Evolutionary conservation across 2,329 filamentous ascomycete species (phyloP).

Genomic region (Thielaviopsis populi): DNA sequence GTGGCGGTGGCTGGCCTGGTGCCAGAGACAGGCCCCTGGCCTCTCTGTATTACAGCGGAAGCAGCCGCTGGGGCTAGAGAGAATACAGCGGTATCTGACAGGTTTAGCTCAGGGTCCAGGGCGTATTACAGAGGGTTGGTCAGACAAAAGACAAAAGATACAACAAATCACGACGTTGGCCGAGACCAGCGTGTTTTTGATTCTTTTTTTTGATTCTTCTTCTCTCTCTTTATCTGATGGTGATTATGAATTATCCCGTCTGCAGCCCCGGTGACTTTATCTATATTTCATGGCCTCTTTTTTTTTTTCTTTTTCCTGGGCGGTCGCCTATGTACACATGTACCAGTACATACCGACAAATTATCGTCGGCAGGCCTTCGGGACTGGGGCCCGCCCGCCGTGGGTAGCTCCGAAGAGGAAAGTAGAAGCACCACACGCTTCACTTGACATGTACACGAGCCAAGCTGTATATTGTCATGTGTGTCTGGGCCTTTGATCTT

Average conservation of each 20-base stretch:
- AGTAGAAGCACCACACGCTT: neutral
- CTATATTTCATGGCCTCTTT: neutral
- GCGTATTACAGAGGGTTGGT: neutral
- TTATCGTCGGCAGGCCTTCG: neutral
- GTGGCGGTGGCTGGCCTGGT: neutral
- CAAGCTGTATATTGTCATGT: too few species aligned
- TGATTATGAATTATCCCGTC: neutral
- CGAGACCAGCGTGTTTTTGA: neutral
- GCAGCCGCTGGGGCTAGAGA: neutral
- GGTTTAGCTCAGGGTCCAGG: neutral
- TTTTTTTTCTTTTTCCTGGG: neutral
- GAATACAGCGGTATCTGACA: neutral
- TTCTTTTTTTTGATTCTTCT: neutral
- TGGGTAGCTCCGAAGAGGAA: neutral
- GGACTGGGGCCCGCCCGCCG: neutral
- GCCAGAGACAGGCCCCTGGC: neutral
- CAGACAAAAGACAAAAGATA: too few species aligned
- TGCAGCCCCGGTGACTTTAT: too few species aligned
- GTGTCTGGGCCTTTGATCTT: neutral
- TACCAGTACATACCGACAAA: neutral
- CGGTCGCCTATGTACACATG: neutral
- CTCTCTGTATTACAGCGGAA: neutral
- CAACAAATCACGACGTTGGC: neutral
- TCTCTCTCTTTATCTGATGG: neutral
- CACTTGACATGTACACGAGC: neutral